Conservation (phyloP, 495 filamentous ascomycete genomes). For the Saxophila tyrrhenica region DNA sequence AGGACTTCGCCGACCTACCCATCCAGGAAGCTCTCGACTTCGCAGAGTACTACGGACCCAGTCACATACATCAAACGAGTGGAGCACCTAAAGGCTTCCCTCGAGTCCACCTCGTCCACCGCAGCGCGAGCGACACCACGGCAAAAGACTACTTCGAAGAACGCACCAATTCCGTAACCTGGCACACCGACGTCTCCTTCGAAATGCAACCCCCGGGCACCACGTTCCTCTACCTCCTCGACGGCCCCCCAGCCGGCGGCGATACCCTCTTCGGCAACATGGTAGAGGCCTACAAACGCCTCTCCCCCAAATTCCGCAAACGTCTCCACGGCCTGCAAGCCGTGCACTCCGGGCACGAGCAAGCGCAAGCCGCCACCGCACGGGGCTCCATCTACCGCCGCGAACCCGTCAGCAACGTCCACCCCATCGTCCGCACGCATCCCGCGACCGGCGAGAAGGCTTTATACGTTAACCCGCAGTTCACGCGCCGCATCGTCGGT, state of each 20-base stretch:
- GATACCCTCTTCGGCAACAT: conserved; percentile 68
- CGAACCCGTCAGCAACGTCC: conserved; percentile 57
- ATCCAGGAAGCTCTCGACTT: conserved; percentile 61
- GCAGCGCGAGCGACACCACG: conserved; percentile 51
- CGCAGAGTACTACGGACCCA: conserved; percentile 66
- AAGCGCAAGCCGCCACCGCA: conserved; percentile 45
- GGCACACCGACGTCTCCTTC: conserved; percentile 77
- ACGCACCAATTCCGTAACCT: conserved; percentile 46
- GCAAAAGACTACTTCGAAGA: conserved; percentile 49
- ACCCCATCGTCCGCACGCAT: conserved; percentile 72
- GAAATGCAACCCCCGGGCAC: conserved; percentile 79
- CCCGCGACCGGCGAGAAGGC: conserved; percentile 76
- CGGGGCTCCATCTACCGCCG: conserved; percentile 54
- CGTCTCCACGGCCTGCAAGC: conserved; percentile 67
- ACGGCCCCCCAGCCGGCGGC: conserved; percentile 63
- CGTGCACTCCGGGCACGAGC: conserved; percentile 60
- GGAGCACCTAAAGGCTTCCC: conserved; percentile 60
- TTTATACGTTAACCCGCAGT: conserved; percentile 56
- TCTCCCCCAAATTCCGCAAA: conserved; percentile 59
- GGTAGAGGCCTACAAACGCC: conserved; percentile 64
- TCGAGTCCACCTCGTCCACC: conserved; percentile 69
- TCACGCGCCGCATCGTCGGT: conserved; percentile 61
- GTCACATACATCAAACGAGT: conserved; percentile 72
- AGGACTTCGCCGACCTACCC: conserved; percentile 65
- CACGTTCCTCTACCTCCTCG: conserved; percentile 69